Base-by-base conservation (phyloP, 495 filamentous ascomycete species). In the Haplographium delicatum region DNA sequence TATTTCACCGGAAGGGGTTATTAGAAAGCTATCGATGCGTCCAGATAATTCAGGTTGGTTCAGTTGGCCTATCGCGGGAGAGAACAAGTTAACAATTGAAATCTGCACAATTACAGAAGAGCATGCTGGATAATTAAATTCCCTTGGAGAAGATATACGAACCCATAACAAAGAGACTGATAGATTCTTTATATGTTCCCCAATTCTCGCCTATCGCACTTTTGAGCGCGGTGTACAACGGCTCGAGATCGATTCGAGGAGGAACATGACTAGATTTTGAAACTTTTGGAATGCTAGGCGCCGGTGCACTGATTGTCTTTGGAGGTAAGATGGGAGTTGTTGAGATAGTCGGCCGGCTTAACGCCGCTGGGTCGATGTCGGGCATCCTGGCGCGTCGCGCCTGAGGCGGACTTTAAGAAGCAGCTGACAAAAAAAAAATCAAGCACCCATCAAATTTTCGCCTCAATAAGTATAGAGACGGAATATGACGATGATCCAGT, bases 181-280 rank as follows among this genome's bases (percentile, higher is more conserved):
- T 80, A 23, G 89, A 67, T 56, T 91, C 85, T 68, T 95, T 96
- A 66, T 98, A 98, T 51, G 77, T 76, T 35, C 75, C 72, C 93
- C 93, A 98, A 65, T 88, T 77, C 63, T 96, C 91, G 38, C 82
- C 76, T 65, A 97, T 83, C 33, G 77, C 80, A 34, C 75, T 70
- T 64, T 95, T 96, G 38, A 98, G 76, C 53, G 84, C 81, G 28
- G 87, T 85, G 63, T 97, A 96, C 56, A 91, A 74, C 23, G 89
- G 86, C 63, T 96, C 91, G 20, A 95, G 72, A 62, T 98, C 91
- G 51, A 97, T 86, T 59, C 93, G 85, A 35, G 82, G 74, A 2
- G 82, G 76, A 40, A 77, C 68, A 73, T 85, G 83, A 51, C 81
- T 82, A 4, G 80, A 79, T 58, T 85, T 88, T 43, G 69, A 76